Conservation (phyloP, 257 asterid species). For the Solanum lignicaule region DNA sequence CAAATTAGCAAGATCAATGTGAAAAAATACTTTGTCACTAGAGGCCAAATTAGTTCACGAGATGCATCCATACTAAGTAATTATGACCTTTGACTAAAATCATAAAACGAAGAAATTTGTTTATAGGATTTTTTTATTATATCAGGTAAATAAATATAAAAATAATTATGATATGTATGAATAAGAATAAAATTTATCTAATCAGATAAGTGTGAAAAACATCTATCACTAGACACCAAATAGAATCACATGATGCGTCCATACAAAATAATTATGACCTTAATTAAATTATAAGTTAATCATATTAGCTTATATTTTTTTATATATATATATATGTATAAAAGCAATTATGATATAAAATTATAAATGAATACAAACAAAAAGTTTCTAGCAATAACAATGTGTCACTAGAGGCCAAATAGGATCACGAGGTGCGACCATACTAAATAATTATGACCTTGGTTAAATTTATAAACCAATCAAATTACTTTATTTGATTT, state of each 20-base stretch:
- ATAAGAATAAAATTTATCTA: background rate
- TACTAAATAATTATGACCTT: background rate
- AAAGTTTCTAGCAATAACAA: background rate
- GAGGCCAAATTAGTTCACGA: background rate
- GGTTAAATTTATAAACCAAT: background rate
- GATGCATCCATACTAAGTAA: background rate
- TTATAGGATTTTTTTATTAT: background rate
- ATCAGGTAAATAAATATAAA: background rate
- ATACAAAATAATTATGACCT: background rate
- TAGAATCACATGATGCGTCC: background rate
- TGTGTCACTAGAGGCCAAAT: background rate
- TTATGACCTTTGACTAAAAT: background rate
- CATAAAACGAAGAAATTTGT: background rate
- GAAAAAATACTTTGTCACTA: background rate
- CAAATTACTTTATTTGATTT: background rate
- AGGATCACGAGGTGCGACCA: too few species aligned
- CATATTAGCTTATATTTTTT: background rate
- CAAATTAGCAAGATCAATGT: background rate
- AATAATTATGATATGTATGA: background rate
- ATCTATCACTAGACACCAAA: background rate
- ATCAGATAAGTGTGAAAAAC: background rate
- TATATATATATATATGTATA: too few species aligned
- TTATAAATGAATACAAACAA: background rate
- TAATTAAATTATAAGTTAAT: background rate
- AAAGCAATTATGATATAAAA: background rate